Conservation (phyloP, 768 basidiomycete species). For the Phaeotremella skinneri region DNA sequence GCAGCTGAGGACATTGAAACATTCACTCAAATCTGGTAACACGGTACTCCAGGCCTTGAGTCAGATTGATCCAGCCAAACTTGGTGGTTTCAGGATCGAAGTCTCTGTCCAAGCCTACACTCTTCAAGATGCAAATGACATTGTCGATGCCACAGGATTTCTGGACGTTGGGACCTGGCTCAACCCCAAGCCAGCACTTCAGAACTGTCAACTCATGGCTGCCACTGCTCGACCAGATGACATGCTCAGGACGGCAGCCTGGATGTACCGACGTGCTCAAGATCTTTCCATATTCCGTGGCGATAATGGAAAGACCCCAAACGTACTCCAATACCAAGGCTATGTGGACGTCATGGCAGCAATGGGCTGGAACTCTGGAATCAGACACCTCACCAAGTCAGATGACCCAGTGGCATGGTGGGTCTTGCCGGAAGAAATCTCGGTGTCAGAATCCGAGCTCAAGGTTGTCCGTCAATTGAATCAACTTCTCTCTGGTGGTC, state of each 20-base stretch:
- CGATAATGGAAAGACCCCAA: no score
- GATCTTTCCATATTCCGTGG: no score
- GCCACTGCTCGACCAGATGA: no score
- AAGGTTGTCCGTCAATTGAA: background rate
- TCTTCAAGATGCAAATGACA: background rate
- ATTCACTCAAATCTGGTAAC: background rate
- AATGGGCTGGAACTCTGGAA: no score
- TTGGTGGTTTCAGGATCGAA: slow-evolving; percentile 12
- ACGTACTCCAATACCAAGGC: no score
- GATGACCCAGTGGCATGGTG: no score
- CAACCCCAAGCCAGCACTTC: background rate
- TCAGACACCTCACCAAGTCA: no score
- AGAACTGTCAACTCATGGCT: no score
- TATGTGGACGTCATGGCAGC: no score
- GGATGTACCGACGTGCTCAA: no score
- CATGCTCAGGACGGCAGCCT: no score
- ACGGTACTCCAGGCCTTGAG: slow-evolving; percentile 2
- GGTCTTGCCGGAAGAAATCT: no score
- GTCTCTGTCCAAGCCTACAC: slow-evolving; percentile 5
- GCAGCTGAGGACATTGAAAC: background rate
- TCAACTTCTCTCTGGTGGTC: background rate
- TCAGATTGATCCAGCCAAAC: background rate
- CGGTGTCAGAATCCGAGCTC: background rate
- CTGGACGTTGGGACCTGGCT: background rate
- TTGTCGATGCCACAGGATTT: background rate